Percentiles rank a stretch among this genome's conserved stretches.
phyloP scores from a whole-genome alignment of 106 monocot genomes.

The Dendrobium officinale region DNA sequence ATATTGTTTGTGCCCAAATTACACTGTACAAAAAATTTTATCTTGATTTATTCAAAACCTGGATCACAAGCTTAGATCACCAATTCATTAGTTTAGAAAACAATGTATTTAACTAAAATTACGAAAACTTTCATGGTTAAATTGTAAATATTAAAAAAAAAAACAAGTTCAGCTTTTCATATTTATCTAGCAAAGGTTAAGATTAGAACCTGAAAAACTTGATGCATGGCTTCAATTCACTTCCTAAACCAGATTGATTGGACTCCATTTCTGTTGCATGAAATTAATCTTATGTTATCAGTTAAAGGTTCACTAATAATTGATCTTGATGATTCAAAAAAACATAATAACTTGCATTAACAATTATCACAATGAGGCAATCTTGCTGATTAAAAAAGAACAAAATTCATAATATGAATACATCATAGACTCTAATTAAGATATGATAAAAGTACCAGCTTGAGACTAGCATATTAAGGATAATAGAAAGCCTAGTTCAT shows the following conservation, averaged over 20 bases:
- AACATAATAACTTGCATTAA: background rate
- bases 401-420: background rate
- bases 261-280: constrained; percentile 73
- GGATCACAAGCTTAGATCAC: constrained; percentile 50
- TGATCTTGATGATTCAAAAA: constrained; percentile 9
- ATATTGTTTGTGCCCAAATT: constrained; percentile 24
- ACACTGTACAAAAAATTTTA: constrained; percentile 42
- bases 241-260: constrained; percentile 85
- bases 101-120: no score
- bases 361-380: no score
- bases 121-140: background rate
- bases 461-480: no score
- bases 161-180: constrained; percentile 22
- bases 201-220: constrained; percentile 91
- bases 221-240: constrained; percentile 99
- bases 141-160: constrained; percentile 15
- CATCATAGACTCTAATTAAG: no score
- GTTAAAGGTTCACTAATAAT: constrained; percentile 20
- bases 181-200: constrained; percentile 42
- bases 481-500: no score
- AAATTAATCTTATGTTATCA: constrained; percentile 56
- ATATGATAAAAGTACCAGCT: no score
- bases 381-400: background rate
- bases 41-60: constrained; percentile 58
- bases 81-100: constrained; percentile 32